phyloP scores from a whole-genome alignment of 352 stramenopile genomes.

The Elongisporangium anandrum region DNA sequence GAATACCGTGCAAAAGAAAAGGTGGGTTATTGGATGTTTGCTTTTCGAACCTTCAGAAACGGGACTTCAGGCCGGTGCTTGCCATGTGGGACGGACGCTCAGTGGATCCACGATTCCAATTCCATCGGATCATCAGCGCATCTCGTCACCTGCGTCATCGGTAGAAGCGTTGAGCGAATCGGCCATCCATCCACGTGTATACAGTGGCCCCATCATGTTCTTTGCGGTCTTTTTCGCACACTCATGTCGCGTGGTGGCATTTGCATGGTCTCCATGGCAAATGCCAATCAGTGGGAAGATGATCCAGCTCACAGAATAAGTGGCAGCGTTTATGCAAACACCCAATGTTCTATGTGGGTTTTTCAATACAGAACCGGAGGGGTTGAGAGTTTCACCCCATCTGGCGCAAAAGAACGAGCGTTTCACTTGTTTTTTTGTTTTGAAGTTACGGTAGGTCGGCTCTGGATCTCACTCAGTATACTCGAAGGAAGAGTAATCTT shows the following conservation, averaged over 20 bases:
- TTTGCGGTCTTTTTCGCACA: neutral
- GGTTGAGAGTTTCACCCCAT: neutral
- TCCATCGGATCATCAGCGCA: neutral
- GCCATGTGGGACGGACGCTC: neutral
- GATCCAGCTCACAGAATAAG: neutral
- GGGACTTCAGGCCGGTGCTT: neutral
- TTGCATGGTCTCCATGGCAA: neutral
- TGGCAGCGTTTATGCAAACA: neutral
- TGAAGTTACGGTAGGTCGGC: neutral
- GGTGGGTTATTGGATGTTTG: neutral
- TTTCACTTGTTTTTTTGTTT: neutral
- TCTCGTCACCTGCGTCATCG: neutral
- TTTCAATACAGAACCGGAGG: neutral
- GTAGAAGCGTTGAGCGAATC: neutral
- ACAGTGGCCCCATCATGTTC: neutral
- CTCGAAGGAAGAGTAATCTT: neutral
- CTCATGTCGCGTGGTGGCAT: neutral
- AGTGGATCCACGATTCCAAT: neutral
- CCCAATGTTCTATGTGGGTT: neutral
- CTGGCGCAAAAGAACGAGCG: neutral
- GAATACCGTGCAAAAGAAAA: neutral
- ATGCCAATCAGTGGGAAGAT: neutral
- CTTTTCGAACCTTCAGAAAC: neutral
- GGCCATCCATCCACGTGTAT: neutral
- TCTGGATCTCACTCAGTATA: neutral